phyloP scores from a whole-genome alignment of 2,329 filamentous ascomycete genomes.

The Domatiomyces catenatus region DNA sequence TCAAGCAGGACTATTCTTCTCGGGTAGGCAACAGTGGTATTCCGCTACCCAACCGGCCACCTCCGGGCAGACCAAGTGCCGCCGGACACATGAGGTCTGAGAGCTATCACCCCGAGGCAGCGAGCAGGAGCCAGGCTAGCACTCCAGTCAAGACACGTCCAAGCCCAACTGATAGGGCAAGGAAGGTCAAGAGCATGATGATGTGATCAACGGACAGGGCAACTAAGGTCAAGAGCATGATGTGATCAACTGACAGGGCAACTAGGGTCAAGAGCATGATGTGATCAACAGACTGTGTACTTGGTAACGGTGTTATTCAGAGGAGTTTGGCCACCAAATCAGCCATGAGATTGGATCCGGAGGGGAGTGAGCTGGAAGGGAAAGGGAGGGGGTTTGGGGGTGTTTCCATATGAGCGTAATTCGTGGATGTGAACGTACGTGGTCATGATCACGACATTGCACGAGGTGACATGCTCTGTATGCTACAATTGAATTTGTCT shows the following conservation, averaged over 20 bases:
- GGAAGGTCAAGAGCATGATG: slow-evolving; percentile 17
- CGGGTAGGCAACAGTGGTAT: neutral
- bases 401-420: neutral
- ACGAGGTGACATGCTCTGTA: neutral
- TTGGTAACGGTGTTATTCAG: neutral
- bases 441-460: neutral
- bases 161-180: slow-evolving; percentile 9
- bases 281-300: slow-evolving; percentile 1
- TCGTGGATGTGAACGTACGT: neutral
- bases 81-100: slow-evolving; percentile 15
- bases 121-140: slow-evolving; percentile 10
- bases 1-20: neutral
- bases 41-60: slow-evolving; percentile 1
- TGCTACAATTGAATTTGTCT: neutral
- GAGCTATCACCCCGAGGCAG: slow-evolving; percentile 13
- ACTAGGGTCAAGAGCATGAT: slow-evolving; percentile 17
- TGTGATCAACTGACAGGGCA: slow-evolving; percentile 10
- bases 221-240: slow-evolving; percentile 17
- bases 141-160: slow-evolving; percentile 11
- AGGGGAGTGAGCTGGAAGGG: too few species aligned
- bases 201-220: slow-evolving; percentile 6
- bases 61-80: slow-evolving; percentile 3
- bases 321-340: neutral
- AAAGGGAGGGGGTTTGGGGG: too few species aligned
- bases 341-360: neutral